Conservation (phyloP, 2,329 filamentous ascomycete genomes). For the Colletotrichum siamense region DNA sequence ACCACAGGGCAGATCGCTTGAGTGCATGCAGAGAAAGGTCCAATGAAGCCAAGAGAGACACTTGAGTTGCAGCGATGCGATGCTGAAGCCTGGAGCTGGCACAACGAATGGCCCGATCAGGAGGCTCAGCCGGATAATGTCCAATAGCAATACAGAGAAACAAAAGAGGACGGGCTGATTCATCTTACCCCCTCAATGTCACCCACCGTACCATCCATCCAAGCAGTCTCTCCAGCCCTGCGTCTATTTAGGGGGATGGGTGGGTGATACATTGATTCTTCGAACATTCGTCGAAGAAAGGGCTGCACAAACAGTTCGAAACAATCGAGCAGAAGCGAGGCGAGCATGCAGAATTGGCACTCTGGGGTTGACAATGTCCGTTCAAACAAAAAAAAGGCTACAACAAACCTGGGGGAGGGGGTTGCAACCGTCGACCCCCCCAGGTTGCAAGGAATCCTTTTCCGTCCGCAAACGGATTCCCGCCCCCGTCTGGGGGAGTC, state of each 20-base stretch:
- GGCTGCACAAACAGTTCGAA: not conserved
- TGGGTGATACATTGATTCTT: not conserved
- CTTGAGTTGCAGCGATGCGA: slow-evolving; percentile 6
- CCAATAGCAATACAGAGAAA: not conserved
- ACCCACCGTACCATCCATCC: not conserved
- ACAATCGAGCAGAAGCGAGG: not conserved
- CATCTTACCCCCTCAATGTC: not conserved
- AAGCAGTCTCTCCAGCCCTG: not conserved
- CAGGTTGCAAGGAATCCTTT: not conserved
- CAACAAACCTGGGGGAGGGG: not conserved
- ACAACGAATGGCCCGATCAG: not conserved
- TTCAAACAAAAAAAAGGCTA: not conserved
- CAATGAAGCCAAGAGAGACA: not conserved
- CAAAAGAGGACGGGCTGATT: not conserved
- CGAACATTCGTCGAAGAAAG: not conserved
- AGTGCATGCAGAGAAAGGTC: not conserved
- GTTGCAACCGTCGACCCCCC: not conserved
- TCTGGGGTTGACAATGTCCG: not conserved
- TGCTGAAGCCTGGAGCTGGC: slow-evolving; percentile 9
- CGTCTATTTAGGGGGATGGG: not conserved
- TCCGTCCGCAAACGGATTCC: slow-evolving; percentile 17
- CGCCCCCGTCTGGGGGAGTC: not conserved
- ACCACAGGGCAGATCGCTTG: not conserved
- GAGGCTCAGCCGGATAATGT: not conserved
- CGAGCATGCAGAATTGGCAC: not conserved